A percentile compares a stretch with the other conserved stretches of the same genome.
These are phyloP conservation scores for Trametes cingulata DNA, from an alignment of 768 basidiomycete genomes.

Conservation along the genomic window DNA sequence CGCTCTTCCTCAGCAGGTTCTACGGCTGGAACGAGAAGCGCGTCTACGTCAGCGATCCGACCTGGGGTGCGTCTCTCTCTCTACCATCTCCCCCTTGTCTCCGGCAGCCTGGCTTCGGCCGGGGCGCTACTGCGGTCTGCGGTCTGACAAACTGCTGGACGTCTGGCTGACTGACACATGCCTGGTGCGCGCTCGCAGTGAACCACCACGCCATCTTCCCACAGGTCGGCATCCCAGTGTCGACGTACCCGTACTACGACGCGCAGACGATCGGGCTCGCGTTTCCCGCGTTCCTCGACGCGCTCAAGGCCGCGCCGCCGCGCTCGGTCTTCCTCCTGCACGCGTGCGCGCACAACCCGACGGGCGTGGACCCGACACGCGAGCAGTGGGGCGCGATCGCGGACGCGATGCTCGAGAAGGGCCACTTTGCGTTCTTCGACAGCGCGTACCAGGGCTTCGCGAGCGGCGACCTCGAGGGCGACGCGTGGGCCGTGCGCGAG, in stretches of 20 bases:
- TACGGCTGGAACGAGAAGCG: constrained; percentile 61
- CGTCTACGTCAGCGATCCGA: constrained; percentile 88
- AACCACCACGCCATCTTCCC: constrained; percentile 91
- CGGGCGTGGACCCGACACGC: constrained; percentile 88
- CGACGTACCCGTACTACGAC: constrained; percentile 94
- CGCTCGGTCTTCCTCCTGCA: constrained; percentile 90
- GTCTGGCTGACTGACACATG: neutral
- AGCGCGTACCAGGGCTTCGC: constrained; percentile 98
- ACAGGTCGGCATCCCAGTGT: constrained; percentile 85
- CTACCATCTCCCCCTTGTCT: neutral
- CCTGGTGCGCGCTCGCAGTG: constrained; percentile 45
- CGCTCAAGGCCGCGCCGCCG: constrained; percentile 63
- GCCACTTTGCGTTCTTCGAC: constrained; percentile 92
- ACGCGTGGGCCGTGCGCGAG: constrained; percentile 89
- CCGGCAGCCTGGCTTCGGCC: neutral
- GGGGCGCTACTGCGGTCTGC: neutral
- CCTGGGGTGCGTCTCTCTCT: constrained; percentile 72
- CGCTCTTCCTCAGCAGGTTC: constrained; percentile 80
- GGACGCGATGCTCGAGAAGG: constrained; percentile 65
- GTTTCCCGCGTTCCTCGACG: constrained; percentile 62
- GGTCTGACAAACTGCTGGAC: constrained; percentile 3
- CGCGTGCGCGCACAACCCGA: constrained; percentile 96
- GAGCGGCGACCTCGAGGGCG: constrained; percentile 86
- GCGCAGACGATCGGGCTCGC: constrained; percentile 87
- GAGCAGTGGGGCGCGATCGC: constrained; percentile 87